Conservation (phyloP, 257 asterid species). For the Nicotiana tomentosiformis region DNA sequence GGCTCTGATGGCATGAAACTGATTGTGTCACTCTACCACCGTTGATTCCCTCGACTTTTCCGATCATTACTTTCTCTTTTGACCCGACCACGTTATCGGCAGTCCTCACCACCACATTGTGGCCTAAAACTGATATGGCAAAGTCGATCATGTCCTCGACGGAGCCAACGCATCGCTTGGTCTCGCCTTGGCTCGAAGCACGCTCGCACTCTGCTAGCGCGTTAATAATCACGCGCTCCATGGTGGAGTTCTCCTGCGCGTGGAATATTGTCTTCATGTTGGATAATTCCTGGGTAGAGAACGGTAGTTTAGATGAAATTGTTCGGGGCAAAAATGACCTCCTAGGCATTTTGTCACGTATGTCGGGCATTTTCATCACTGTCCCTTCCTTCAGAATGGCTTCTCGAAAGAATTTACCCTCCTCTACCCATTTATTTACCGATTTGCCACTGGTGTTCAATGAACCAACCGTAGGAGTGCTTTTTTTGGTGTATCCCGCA, state of each 20-base stretch:
- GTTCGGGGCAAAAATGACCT: constrained; percentile 77
- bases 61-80: constrained; percentile 35
- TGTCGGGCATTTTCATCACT: constrained; percentile 61
- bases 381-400: constrained; percentile 49
- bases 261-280: constrained; percentile 39
- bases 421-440: constrained; percentile 41
- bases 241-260: constrained; percentile 31
- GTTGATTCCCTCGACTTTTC: constrained; percentile 47
- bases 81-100: constrained; percentile 59
- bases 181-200: constrained; percentile 55
- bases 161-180: constrained; percentile 61
- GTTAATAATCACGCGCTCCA: constrained; percentile 36
- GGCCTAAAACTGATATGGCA: constrained; percentile 40
- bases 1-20: constrained; percentile 88
- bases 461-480: background rate
- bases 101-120: constrained; percentile 44
- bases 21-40: constrained; percentile 65
- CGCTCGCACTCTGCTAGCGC: constrained; percentile 67
- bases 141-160: constrained; percentile 78
- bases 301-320: constrained; percentile 48
- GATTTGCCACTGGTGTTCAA: constrained; percentile 16
- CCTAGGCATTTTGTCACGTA: constrained; percentile 65
- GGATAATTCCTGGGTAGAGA: constrained; percentile 25
- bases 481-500: constrained; percentile 47
- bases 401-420: constrained; percentile 81